A percentile compares a stretch with the other conserved stretches of the same genome.
These are phyloP conservation scores for Phytophthora colocasiae DNA, from an alignment of 352 stramenopile genomes.

Conservation along the genomic window DNA sequence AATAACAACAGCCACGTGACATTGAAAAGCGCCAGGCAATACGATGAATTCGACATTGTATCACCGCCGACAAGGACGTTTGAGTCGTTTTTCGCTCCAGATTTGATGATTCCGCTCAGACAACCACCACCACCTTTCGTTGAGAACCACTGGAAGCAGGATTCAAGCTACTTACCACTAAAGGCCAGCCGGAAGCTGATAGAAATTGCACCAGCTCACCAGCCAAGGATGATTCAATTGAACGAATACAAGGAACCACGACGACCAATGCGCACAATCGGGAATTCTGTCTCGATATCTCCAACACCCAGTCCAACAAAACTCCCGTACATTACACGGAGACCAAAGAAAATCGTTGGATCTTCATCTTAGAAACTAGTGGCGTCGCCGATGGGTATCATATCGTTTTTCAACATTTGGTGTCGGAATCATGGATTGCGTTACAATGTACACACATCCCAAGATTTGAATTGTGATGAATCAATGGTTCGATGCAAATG, in stretches of 20 bases:
- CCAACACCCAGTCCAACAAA: constrained; percentile 32
- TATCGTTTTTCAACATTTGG: too few relatives aligned
- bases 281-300: constrained; percentile 11
- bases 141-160: constrained; percentile 28
- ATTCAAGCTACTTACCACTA: constrained; percentile 28
- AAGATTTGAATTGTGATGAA: too few relatives aligned
- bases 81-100: constrained; percentile 53
- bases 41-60: constrained; percentile 26
- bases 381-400: too few relatives aligned
- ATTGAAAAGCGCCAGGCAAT: constrained; percentile 25
- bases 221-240: constrained; percentile 5
- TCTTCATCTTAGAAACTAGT: background rate
- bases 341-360: constrained; percentile 24
- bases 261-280: constrained; percentile 11
- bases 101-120: constrained; percentile 12
- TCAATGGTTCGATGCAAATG: too few relatives aligned
- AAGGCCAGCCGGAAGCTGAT: constrained; percentile 22
- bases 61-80: constrained; percentile 40
- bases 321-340: constrained; percentile 55
- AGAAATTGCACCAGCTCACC: constrained; percentile 10
- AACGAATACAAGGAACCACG: constrained; percentile 22
- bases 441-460: too few relatives aligned
- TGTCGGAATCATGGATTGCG: too few relatives aligned
- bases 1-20: constrained; percentile 24
- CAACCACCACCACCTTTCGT: constrained; percentile 24